Percentiles rank a stretch among this genome's conserved stretches.
Evolutionary conservation across 176 grass and related monocot species (phyloP).

Genomic region (Aegilops umbellulata): DNA sequence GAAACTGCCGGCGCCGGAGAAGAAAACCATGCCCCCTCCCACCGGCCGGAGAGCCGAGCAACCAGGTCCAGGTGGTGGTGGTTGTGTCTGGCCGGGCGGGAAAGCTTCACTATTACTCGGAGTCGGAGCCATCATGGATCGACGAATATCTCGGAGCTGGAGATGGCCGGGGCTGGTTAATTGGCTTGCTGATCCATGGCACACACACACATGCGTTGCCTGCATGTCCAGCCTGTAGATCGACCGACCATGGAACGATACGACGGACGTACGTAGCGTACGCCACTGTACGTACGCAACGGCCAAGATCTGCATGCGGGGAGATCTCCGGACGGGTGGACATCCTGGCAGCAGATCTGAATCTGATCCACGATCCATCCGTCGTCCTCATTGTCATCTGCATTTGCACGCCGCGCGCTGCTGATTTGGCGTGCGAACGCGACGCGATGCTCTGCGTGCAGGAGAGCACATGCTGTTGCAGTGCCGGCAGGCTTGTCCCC

Average conservation of each 20-base stretch:
- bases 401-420: background rate
- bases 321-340: conserved; percentile 35
- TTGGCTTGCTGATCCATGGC: too few relatives aligned
- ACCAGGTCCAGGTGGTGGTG: too few relatives aligned
- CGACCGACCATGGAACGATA: background rate
- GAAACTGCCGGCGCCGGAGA: too few relatives aligned
- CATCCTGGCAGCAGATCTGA: conserved; percentile 15
- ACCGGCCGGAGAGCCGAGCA: too few relatives aligned
- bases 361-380: background rate
- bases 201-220: background rate
- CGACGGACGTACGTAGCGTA: background rate
- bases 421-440: background rate
- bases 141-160: too few relatives aligned
- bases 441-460: background rate
- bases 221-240: background rate
- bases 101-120: too few relatives aligned
- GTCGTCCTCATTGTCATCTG: background rate
- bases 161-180: too few relatives aligned
- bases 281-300: conserved; percentile 1
- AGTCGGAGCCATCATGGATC: too few relatives aligned
- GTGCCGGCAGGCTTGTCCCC: background rate
- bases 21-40: too few relatives aligned
- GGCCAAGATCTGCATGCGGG: conserved; percentile 32
- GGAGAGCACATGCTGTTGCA: background rate
- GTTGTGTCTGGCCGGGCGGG: too few relatives aligned